These are phyloP conservation scores for Lipomyces spencermartinsiae DNA, from an alignment of 805 yeast genomes.

Conservation along the genomic window DNA sequence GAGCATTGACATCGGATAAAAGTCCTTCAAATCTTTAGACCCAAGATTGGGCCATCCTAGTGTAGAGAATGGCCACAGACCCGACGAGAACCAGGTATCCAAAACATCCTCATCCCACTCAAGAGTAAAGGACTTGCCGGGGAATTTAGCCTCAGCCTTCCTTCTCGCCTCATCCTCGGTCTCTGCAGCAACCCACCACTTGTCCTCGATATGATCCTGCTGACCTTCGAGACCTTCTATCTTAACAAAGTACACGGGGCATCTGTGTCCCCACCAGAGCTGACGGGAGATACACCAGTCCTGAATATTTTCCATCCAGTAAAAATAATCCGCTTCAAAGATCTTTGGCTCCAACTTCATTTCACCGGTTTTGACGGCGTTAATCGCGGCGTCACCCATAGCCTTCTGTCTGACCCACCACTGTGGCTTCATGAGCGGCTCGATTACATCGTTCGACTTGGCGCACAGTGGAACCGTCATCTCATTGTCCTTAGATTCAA, in stretches of 20 bases:
- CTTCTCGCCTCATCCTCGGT: conserved; percentile 78
- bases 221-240: conserved; percentile 68
- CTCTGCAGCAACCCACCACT: conserved; percentile 92
- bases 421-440: conserved; percentile 96
- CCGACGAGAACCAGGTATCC: conserved; percentile 99
- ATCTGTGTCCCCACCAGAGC: conserved; percentile 97
- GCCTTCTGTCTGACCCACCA: conserved; percentile 97
- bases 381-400: conserved; percentile 86
- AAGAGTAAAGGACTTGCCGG: conserved; percentile 70
- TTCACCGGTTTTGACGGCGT: conserved; percentile 82
- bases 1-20: conserved; percentile 89
- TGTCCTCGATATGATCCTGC: conserved; percentile 67
- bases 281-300: conserved; percentile 99
- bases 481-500: conserved; percentile 91
- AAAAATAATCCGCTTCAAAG: conserved; percentile 91
- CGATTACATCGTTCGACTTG: conserved; percentile 96
- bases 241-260: conserved; percentile 90
- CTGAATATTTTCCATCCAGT: conserved; percentile 94
- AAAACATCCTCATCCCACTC: conserved; percentile 98
- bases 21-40: conserved; percentile 72
- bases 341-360: conserved; percentile 84
- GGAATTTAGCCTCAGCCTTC: conserved; percentile 78
- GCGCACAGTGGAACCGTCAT: conserved; percentile 95
- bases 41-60: conserved; percentile 87
- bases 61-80: conserved; percentile 97